Evolutionary conservation across 495 filamentous ascomycete genomes (phyloP), one percentile per base, ranked within the genome.

Genomic region (Recurvomyces mirabilis): DNA sequence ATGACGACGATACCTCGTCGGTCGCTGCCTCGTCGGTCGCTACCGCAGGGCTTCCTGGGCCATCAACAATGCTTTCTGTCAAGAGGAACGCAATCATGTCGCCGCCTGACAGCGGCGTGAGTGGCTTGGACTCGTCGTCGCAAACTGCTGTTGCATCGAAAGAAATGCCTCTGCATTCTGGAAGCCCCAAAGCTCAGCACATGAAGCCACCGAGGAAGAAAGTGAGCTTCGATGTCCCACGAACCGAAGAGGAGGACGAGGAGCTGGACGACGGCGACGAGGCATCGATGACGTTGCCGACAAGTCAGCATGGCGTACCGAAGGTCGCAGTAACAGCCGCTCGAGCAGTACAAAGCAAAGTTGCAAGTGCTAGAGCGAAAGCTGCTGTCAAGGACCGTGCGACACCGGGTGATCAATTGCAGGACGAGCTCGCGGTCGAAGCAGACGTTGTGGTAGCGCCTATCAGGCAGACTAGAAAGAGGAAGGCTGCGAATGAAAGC

Each of bases 1-100:
- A 24, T 13, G 54, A 44, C 4, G 54, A 54, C 0, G 51, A 60
- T 2, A 50, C 34, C 7, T 46, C 39, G 17, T 37, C 41, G 20
- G 39, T 44, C 12, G n/a, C n/a, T 2, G 53, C 34, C 7, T 46
- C 39, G 17, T 37, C 41, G 20, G 39, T 44, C 12, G 39, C 30
- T 10, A 43, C 28, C 18, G 20, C 21, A 11, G 47, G 44, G 15
- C 13, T 39, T 13, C 23, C 44, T 3, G 21, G 28, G 3, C 18
- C 11, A 15, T 28, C 34, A 7, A 31, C 7, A n/a, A n/a, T n/a
- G n/a, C 10, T 5, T 6, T 12, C 34, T 39, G 19, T 3, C 10
- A 9, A n/a, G 17, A 34, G 35, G 19, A 6, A 4, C 32, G 4
- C 17, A 49, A 24, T n/a, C 22, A 6, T n/a, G n/a, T 49, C 46